Evolutionary conservation across 768 basidiomycete species (phyloP).

Genomic region (Mycena crocata): DNA sequence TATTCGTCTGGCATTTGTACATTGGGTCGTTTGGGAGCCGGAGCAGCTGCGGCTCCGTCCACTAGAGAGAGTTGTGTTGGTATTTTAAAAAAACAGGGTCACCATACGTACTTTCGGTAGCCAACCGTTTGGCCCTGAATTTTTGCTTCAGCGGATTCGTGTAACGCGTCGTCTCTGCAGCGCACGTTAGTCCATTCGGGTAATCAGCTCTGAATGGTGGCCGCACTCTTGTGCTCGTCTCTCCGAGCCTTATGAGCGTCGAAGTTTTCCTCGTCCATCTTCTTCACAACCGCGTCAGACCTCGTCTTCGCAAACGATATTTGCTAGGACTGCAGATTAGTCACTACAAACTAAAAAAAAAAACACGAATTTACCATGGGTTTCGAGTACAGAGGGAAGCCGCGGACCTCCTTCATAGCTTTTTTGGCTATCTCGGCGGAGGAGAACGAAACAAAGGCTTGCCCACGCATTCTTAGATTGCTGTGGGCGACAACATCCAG

Average conservation of each 20-base stretch:
- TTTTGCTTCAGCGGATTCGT: conserved; percentile 93
- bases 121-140: conserved; percentile 82
- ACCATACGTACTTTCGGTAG: conserved; percentile 76
- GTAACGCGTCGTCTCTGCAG: conserved; percentile 80
- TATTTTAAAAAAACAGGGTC: conserved; percentile 13
- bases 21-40: conserved; percentile 80
- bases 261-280: conserved; percentile 70
- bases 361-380: conserved; percentile 78
- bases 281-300: conserved; percentile 91
- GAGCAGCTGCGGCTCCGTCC: conserved; percentile 73
- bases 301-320: conserved; percentile 91
- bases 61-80: conserved; percentile 56
- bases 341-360: not conserved
- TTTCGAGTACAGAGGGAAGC: conserved; percentile 96
- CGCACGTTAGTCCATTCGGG: conserved; percentile 18
- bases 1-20: conserved; percentile 99
- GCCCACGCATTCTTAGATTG: conserved; percentile 97
- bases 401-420: conserved; percentile 92
- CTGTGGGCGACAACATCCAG: conserved; percentile 95
- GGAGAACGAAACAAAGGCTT: conserved; percentile 96
- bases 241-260: conserved; percentile 83
- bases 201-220: conserved; percentile 8
- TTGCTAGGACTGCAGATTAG: conserved; percentile 68
- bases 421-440: conserved; percentile 85
- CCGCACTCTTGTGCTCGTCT: conserved; percentile 87